Evolutionary conservation across 1,284 basidiomycete species (phyloP), one percentile per base, ranked within the genome.

Genomic region (Tilletia caries): DNA sequence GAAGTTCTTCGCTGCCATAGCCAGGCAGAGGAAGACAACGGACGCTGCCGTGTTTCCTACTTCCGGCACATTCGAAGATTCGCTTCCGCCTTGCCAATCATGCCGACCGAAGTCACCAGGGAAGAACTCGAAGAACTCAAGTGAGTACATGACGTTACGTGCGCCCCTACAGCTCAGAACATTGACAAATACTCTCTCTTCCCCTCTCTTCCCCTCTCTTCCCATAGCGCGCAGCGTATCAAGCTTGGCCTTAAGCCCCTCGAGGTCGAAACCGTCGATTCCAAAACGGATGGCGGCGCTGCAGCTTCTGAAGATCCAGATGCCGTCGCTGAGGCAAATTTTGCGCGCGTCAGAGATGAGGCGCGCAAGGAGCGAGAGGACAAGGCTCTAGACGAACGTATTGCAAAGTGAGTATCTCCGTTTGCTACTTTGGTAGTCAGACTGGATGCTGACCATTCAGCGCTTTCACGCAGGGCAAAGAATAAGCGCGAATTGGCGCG

Each of bases 241-340:
- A 91, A 90, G 8, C 88, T 98, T 58, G 96, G 96, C 77, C 89
- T 99, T 73, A 93, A 94, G 84, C 95, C 95, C 44, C 88, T 98
- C 69, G 91, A 90, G 3, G 92, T 92, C 74, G 91, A 91, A 78
- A 65, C 87, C 84, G 32, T 89, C 90, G 76, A 77, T 12, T 15
- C 75, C 75, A 66, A 70, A 2, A 5, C 33, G 25, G 6, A 86
- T 86, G 13, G 68, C 72, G 3, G 68, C 70, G 52, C 52, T 54
- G 25, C 78, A 20, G 79, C 76, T 13, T 76, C 83, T 46, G 70
- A 70, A 44, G 83, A 80, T 27, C 72, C 75, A 44, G 79, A 89
- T 80, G 88, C 72, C 12, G 67, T 69, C 13, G 76, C 76, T 6
- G 70, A 74, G 34, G 70, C 68, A 6, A 79, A 79, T 66, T 76